Percentiles rank a stretch among this genome's conserved stretches.
Conservation (phyloP, 768 basidiomycete genomes). For the Rhizopogon sp. region DNA sequence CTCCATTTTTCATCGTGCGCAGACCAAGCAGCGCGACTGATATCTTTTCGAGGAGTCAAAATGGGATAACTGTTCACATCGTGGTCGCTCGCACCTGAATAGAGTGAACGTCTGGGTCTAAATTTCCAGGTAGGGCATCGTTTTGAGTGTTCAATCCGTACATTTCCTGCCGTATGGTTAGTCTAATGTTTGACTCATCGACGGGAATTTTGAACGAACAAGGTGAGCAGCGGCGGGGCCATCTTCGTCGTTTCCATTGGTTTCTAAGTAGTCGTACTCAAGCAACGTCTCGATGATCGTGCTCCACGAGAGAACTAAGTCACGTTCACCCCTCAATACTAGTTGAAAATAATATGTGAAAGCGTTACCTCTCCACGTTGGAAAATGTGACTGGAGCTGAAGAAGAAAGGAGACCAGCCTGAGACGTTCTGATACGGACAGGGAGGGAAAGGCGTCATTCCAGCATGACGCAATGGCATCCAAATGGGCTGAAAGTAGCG, state of each 20-base stretch:
- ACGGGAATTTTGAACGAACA: constrained; percentile 21
- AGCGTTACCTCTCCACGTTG: constrained; percentile 55
- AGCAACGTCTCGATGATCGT: constrained; percentile 51
- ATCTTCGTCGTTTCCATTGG: constrained; percentile 32
- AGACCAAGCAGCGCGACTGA: constrained; percentile 54
- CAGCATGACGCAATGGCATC: constrained; percentile 64
- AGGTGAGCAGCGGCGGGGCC: constrained; percentile 36
- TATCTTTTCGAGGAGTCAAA: constrained; percentile 31
- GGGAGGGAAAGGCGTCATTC: constrained; percentile 53
- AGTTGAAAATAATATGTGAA: background rate
- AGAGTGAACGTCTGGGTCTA: constrained; percentile 42
- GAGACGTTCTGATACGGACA: constrained; percentile 52
- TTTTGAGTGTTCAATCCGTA: constrained; percentile 35
- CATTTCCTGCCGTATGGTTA: constrained; percentile 31
- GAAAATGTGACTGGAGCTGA: constrained; percentile 65
- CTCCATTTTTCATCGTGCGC: constrained; percentile 63
- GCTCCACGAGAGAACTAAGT: constrained; percentile 61
- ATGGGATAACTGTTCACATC: background rate
- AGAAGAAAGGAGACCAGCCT: constrained; percentile 58
- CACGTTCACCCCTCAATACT: background rate
- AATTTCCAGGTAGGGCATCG: constrained; percentile 4
- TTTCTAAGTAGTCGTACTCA: constrained; percentile 47
- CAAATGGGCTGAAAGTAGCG: constrained; percentile 61
- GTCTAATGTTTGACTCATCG: background rate
- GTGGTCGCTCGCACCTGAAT: constrained; percentile 35